Evolutionary conservation across 1,284 basidiomycete genomes (phyloP), one percentile per base, ranked within the genome.

Genomic region (Macrocystidia cucumis): DNA sequence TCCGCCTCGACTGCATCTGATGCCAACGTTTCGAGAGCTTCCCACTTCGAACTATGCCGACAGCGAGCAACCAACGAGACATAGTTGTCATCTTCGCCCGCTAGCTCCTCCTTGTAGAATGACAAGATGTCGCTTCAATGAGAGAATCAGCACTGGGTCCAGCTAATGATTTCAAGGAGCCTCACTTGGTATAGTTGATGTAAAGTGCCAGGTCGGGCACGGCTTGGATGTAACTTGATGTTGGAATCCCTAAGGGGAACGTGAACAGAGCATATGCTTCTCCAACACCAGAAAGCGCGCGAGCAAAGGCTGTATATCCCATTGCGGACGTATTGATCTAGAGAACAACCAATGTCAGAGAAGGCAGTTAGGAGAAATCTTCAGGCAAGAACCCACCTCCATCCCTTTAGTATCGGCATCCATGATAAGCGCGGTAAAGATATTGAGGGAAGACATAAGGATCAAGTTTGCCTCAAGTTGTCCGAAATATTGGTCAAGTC

Each of bases 1-100:
- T 39, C 13, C 5, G 21, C 12, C 9, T 25, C 19, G 2, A 26
- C 21, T n/a, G 32, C 37, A 5, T 34, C 37, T 9, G 32, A 25
- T 3, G 24, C 19, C 16, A 39, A 25, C n/a, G 7, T 12, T 9
- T 24, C 27, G 9, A 41, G 26, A 13, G 22, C 37, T 9, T 33
- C 40, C n/a, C 9, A 9, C 32, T 41, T 41, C 16, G 29, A 21
- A 9, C 21, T 14, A 13, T 22, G 30, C 6, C 14, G 16, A 29
- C 29, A 34, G n/a, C 17, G n/a, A 3, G 25, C 25, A 16, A 27
- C n/a, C 16, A 27, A 12, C n/a, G 25, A 27, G 5, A 27, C 25
- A 27, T 27, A 16, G 16, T 27, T 27, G 7, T 27, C 25, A 27
- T 27, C 25, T 7, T 27, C 25, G 25, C 25, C 25, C 3, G 25